A percentile compares a stretch with the other conserved stretches of the same genome.
Evolutionary conservation across 306 rosid species (phyloP).

Genomic region (Ormosia emarginata): DNA sequence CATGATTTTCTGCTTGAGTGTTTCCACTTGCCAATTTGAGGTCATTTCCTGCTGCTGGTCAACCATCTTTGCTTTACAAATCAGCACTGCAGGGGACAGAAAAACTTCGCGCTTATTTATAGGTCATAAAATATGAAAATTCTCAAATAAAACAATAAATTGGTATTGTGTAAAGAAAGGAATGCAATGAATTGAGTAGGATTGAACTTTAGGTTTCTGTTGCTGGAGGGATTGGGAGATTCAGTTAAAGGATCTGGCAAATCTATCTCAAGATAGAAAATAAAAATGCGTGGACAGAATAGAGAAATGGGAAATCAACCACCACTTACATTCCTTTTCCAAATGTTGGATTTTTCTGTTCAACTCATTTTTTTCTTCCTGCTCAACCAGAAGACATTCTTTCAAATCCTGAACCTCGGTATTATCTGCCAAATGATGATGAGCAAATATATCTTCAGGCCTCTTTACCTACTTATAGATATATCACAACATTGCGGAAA

Average conservation of each 20-base stretch:
- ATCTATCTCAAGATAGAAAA: not conserved
- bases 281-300: not conserved
- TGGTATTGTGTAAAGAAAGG: not conserved
- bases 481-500: not conserved
- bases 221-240: not conserved
- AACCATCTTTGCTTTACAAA: constrained; percentile 57
- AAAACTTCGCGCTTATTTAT: not conserved
- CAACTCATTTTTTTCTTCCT: constrained; percentile 67
- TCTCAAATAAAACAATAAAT: not conserved
- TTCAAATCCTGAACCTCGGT: constrained; percentile 68
- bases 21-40: constrained; percentile 58
- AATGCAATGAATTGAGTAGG: not conserved
- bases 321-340: constrained; percentile 67
- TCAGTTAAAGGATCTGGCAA: not conserved
- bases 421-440: constrained; percentile 38
- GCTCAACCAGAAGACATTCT: constrained; percentile 64
- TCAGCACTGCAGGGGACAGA: constrained; percentile 47
- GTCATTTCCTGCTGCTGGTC: constrained; percentile 57
- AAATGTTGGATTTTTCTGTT: constrained; percentile 46
- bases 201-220: not conserved
- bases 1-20: constrained; percentile 65
- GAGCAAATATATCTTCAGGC: not conserved
- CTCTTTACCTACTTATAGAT: not conserved
- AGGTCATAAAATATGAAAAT: constrained; percentile 15
- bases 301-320: not conserved